phyloP scores from a whole-genome alignment of 495 filamentous ascomycete genomes.

The Immersiella caudata region DNA sequence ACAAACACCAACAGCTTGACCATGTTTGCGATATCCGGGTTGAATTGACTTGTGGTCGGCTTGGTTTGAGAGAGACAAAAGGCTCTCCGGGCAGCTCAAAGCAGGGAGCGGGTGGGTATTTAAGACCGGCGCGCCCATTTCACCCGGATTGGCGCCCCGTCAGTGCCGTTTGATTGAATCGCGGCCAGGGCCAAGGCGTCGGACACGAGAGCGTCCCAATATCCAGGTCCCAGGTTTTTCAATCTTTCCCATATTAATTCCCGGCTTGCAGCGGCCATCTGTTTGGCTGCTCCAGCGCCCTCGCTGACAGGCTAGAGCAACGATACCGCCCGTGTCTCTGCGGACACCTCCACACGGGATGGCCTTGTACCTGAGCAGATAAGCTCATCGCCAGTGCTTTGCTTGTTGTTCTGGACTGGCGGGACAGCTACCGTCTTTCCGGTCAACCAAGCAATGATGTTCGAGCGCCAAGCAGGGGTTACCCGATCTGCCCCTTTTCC shows the following conservation, averaged over 20 bases:
- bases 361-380: background rate
- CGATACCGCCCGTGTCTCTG: conserved; percentile 2
- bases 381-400: background rate
- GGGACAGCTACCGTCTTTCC: background rate
- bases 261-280: conserved; percentile 5
- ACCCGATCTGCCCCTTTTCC: background rate
- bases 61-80: background rate
- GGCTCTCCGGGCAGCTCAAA: background rate
- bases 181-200: conserved; percentile 20
- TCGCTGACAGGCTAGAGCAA: conserved; percentile 2
- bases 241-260: conserved; percentile 26
- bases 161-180: background rate
- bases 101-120: conserved; percentile 5
- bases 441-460: background rate
- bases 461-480: background rate
- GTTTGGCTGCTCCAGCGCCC: conserved; percentile 4
- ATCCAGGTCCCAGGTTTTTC: conserved; percentile 29
- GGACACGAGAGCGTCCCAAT: conserved; percentile 17
- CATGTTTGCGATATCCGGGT: conserved; percentile 14
- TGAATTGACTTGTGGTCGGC: background rate
- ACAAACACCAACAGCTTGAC: conserved; percentile 20
- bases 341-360: conserved; percentile 10
- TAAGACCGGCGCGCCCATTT: conserved; percentile 14
- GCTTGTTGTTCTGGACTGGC: conserved; percentile 1
- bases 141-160: conserved; percentile 21